Evolutionary conservation across 73 alveolate species (phyloP).

Genomic region (Paramecium sexaurelia): DNA sequence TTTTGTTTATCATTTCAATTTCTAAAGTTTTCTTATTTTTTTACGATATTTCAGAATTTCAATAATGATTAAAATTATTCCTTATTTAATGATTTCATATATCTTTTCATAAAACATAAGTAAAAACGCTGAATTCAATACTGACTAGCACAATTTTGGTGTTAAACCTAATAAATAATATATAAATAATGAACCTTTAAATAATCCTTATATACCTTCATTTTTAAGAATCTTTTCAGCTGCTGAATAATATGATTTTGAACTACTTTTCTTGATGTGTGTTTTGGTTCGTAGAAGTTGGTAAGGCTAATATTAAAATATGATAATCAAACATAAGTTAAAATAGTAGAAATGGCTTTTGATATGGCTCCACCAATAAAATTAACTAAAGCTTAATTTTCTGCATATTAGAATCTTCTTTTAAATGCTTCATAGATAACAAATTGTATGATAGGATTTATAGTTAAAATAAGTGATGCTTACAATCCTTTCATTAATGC

Average conservation of each 20-base stretch:
- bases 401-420: constrained; percentile 13
- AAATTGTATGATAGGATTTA: constrained; percentile 57
- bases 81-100: background rate
- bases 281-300: constrained; percentile 38
- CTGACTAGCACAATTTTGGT: constrained; percentile 53
- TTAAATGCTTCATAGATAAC: constrained; percentile 46
- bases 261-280: background rate
- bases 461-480: constrained; percentile 56
- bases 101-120: constrained; percentile 59
- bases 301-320: constrained; percentile 5
- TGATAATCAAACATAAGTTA: background rate
- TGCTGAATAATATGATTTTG: background rate
- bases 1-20: background rate
- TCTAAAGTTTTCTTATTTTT: constrained; percentile 21
- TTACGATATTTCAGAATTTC: background rate
- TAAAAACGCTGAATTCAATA: constrained; percentile 59
- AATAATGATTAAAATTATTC: background rate
- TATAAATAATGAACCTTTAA: background rate
- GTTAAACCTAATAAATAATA: background rate
- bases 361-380: constrained; percentile 65
- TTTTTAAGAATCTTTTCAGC: constrained; percentile 6
- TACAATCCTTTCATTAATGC: constrained; percentile 49
- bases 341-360: constrained; percentile 60
- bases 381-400: constrained; percentile 5
- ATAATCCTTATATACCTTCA: constrained; percentile 62